phyloP scores from a whole-genome alignment of 2,329 filamentous ascomycete species.

The Epichloe scottii region DNA sequence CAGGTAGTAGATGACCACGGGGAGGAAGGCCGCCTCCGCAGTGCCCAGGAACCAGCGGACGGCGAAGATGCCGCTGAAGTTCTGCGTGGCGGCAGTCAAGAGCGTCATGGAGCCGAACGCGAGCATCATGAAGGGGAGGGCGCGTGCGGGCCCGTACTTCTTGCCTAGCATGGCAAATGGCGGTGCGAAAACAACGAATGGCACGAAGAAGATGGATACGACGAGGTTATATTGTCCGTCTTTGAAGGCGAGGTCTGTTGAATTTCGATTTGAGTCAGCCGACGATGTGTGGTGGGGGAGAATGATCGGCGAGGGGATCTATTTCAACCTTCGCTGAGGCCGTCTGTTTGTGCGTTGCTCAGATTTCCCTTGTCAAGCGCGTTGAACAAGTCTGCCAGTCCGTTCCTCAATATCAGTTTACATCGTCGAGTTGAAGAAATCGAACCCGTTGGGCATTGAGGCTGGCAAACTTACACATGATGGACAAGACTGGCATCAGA shows the following conservation, averaged over 20 bases:
- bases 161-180: slow-evolving; percentile 50
- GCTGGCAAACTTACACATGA: slow-evolving; percentile 31
- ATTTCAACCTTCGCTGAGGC: slow-evolving; percentile 22
- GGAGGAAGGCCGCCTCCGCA: slow-evolving; percentile 42
- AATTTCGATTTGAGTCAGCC: not conserved
- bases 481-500: slow-evolving; percentile 38
- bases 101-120: slow-evolving; percentile 57
- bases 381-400: slow-evolving; percentile 30
- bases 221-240: slow-evolving; percentile 57
- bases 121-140: slow-evolving; percentile 62
- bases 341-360: slow-evolving; percentile 43
- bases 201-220: slow-evolving; percentile 62
- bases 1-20: slow-evolving; percentile 40
- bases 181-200: slow-evolving; percentile 60
- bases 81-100: slow-evolving; percentile 36
- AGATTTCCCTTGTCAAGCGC: slow-evolving; percentile 31
- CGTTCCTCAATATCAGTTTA: not conserved
- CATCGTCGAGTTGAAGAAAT: too few relatives aligned
- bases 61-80: slow-evolving; percentile 37
- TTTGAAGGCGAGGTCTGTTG: slow-evolving; percentile 37
- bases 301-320: not conserved
- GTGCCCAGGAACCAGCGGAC: slow-evolving; percentile 41
- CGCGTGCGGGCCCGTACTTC: slow-evolving; percentile 52
- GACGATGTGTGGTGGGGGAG: slow-evolving; percentile 8
- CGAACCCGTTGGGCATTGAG: too few relatives aligned